Conservation (phyloP, 2,329 filamentous ascomycete species). For the Botrytis cinerea region DNA sequence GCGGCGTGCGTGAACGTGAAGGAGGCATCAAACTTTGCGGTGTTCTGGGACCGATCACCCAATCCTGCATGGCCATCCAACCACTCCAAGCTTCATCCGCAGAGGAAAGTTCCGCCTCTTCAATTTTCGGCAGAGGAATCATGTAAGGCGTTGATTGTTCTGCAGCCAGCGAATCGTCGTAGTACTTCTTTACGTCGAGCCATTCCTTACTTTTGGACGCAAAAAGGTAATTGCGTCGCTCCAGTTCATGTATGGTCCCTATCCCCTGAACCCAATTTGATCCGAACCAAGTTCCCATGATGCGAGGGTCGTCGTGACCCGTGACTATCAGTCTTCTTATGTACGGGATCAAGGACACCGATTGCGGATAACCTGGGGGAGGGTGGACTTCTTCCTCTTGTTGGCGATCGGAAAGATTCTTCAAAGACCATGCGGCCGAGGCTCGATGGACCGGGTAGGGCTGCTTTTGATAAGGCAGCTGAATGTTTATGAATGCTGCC, state of each 20-base stretch:
- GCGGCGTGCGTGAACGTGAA: background rate
- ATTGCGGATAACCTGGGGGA: conserved; percentile 32
- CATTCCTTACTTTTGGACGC: conserved; percentile 91
- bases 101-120: conserved; percentile 75
- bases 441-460: conserved; percentile 46
- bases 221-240: conserved; percentile 92
- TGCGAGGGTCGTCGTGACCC: conserved; percentile 80
- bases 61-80: conserved; percentile 96
- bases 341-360: conserved; percentile 79
- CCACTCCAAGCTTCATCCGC: conserved; percentile 89
- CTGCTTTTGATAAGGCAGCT: conserved; percentile 77
- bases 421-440: conserved; percentile 45
- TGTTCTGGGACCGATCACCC: conserved; percentile 82
- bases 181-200: conserved; percentile 84
- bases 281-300: conserved; percentile 97
- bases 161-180: conserved; percentile 70
- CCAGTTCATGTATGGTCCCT: conserved; percentile 80
- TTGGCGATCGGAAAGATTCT: conserved; percentile 40
- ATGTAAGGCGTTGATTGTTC: conserved; percentile 78
- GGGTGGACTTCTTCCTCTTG: conserved; percentile 30
- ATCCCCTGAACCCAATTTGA: conserved; percentile 84
- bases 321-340: conserved; percentile 88
- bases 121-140: conserved; percentile 74
- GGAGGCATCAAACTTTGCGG: background rate
- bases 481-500: conserved; percentile 89